These are phyloP conservation scores for Oryza longistaminata DNA, from an alignment of 176 grass and related monocot genomes.

Conservation along the genomic window DNA sequence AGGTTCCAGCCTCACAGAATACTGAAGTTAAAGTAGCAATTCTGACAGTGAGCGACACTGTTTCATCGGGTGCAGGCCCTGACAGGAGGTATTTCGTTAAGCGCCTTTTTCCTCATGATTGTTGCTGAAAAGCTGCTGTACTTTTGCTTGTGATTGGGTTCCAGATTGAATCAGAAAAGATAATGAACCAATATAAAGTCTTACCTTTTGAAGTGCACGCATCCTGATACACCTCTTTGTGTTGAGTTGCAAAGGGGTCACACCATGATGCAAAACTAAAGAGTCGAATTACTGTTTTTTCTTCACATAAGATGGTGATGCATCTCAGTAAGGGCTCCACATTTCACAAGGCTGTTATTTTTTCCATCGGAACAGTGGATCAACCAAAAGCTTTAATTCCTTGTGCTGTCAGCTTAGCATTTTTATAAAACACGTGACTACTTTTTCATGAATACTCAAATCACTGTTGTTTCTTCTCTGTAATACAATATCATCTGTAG, in stretches of 20 bases:
- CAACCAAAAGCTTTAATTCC: neutral
- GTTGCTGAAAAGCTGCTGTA: conserved; percentile 11
- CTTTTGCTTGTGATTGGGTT: conserved; percentile 5
- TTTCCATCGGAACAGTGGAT: neutral
- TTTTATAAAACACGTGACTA: neutral
- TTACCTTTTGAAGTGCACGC: conserved; percentile 35
- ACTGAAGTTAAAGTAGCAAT: conserved; percentile 74
- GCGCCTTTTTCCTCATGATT: neutral
- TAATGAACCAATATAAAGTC: neutral
- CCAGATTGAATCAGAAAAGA: neutral
- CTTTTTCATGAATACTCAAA: conserved; percentile 3
- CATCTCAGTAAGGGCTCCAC: conserved; percentile 41
- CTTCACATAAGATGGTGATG: conserved; percentile 46
- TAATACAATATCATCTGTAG: conserved; percentile 36
- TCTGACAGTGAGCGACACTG: conserved; percentile 97
- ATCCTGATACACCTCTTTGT: conserved; percentile 89
- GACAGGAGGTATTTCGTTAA: conserved; percentile 80
- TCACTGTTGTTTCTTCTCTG: neutral
- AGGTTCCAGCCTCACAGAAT: conserved; percentile 33
- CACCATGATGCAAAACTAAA: conserved; percentile 70
- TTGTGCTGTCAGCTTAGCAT: neutral
- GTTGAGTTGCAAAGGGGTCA: conserved; percentile 66
- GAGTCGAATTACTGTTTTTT: conserved; percentile 33
- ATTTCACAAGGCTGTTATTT: conserved; percentile 10
- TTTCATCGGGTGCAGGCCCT: conserved; percentile 71